Evolutionary conservation across 129 eudicot genomes (phyloP).

Genomic region (Arctium minus): DNA sequence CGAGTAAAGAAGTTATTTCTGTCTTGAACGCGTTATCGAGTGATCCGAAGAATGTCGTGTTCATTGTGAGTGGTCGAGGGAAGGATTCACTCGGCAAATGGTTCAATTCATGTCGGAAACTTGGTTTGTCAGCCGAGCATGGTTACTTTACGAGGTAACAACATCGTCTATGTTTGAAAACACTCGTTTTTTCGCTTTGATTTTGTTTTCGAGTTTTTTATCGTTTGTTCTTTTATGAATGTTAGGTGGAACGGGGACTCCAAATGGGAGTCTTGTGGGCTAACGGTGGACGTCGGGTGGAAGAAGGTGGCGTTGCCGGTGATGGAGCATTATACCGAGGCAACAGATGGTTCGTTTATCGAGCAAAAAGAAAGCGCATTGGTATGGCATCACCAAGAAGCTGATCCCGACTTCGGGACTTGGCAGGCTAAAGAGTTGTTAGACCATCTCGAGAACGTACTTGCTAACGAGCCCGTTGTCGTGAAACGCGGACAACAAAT

Average conservation of each 20-base stretch:
- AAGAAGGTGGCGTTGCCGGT: conserved; percentile 63
- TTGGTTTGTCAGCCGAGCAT: conserved; percentile 82
- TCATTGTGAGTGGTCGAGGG: conserved; percentile 86
- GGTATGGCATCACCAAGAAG: conserved; percentile 93
- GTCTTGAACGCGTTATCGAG: conserved; percentile 51
- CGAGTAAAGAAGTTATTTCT: conserved; percentile 44
- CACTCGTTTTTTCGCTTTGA: background rate
- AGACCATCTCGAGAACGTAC: conserved; percentile 91
- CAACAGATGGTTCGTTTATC: conserved; percentile 86
- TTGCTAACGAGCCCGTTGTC: conserved; percentile 88
- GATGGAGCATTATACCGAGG: conserved; percentile 84
- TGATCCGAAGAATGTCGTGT: conserved; percentile 74
- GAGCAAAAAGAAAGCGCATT: conserved; percentile 87
- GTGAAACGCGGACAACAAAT: conserved; percentile 90
- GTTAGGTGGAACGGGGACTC: conserved; percentile 69
- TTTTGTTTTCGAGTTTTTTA: background rate
- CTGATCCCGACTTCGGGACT: conserved; percentile 80
- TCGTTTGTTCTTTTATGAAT: background rate
- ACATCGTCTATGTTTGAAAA: background rate
- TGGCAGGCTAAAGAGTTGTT: conserved; percentile 92
- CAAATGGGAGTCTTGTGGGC: conserved; percentile 55
- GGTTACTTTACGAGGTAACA: conserved; percentile 76
- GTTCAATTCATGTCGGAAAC: conserved; percentile 59
- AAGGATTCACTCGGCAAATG: conserved; percentile 55
- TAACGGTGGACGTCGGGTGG: conserved; percentile 54